phyloP scores from a whole-genome alignment of 2,329 filamentous ascomycete genomes.

The Colletotrichum liaoningense region DNA sequence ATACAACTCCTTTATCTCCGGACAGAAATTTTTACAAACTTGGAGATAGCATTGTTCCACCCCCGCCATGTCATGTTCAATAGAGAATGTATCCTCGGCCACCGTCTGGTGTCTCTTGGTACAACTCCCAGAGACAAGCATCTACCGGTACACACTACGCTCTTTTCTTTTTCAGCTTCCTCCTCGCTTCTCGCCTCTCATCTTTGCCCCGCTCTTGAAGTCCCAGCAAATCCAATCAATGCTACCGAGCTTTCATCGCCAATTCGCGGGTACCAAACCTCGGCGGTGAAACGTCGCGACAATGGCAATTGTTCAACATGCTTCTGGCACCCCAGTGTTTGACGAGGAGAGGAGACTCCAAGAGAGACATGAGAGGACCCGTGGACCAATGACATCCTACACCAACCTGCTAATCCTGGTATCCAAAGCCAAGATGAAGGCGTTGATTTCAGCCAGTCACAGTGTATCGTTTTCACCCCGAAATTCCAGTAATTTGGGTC shows the following conservation, averaged over 20 bases:
- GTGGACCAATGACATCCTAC: background rate
- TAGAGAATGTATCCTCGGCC: background rate
- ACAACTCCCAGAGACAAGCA: background rate
- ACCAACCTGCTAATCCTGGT: background rate
- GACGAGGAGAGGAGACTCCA: background rate
- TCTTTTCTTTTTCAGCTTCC: background rate
- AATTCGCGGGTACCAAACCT: background rate
- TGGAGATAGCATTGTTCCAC: background rate
- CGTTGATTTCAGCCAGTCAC: background rate
- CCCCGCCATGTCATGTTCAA: background rate
- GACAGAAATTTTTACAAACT: no score
- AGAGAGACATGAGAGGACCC: background rate
- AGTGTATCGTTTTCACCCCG: background rate
- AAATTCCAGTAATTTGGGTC: constrained; percentile 12
- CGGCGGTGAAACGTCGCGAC: background rate
- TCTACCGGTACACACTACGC: background rate
- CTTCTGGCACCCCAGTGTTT: background rate
- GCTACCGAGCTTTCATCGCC: background rate
- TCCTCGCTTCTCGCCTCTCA: background rate
- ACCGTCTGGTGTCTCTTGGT: background rate
- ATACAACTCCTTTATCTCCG: background rate
- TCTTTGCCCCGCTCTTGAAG: background rate
- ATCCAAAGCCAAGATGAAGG: background rate
- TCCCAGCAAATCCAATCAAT: background rate
- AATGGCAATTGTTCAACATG: background rate